These are phyloP conservation scores for Cucumis cinereus DNA, from an alignment of 306 rosid species.

Conservation along the genomic window DNA sequence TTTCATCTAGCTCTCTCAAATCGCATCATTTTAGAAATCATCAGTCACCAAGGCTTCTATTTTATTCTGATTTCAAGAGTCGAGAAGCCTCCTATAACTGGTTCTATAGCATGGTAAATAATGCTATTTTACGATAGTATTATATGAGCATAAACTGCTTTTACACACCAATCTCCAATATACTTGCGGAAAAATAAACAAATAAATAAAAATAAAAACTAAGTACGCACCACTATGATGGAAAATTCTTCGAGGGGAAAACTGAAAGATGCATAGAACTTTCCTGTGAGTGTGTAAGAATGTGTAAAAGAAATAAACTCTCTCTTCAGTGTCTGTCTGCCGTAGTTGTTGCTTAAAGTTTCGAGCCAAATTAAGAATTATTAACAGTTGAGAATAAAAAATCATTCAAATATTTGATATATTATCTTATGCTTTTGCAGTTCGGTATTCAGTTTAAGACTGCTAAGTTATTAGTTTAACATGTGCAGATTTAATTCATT, in stretches of 20 bases:
- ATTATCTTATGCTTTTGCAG: background rate
- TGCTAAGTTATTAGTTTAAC: background rate
- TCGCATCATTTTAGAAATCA: background rate
- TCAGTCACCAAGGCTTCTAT: background rate
- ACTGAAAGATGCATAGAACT: too few relatives aligned
- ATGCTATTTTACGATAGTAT: background rate
- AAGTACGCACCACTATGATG: too few relatives aligned
- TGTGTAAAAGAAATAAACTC: background rate
- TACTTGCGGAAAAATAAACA: too few relatives aligned
- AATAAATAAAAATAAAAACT: too few relatives aligned
- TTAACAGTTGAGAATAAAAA: background rate
- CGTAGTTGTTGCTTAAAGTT: background rate
- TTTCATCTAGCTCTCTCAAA: background rate
- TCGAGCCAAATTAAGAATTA: background rate
- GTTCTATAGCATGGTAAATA: background rate
- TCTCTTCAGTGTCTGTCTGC: background rate
- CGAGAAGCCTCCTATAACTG: background rate
- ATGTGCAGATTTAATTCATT: background rate
- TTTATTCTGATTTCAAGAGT: background rate
- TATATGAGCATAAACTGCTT: background rate
- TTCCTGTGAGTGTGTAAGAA: too few relatives aligned
- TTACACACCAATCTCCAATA: background rate
- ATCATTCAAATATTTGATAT: background rate
- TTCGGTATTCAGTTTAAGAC: background rate
- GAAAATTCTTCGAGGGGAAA: too few relatives aligned